Evolutionary conservation across 2,329 filamentous ascomycete species (phyloP), one percentile per base, ranked within the genome.

Genomic region (Penicillium sp.): DNA sequence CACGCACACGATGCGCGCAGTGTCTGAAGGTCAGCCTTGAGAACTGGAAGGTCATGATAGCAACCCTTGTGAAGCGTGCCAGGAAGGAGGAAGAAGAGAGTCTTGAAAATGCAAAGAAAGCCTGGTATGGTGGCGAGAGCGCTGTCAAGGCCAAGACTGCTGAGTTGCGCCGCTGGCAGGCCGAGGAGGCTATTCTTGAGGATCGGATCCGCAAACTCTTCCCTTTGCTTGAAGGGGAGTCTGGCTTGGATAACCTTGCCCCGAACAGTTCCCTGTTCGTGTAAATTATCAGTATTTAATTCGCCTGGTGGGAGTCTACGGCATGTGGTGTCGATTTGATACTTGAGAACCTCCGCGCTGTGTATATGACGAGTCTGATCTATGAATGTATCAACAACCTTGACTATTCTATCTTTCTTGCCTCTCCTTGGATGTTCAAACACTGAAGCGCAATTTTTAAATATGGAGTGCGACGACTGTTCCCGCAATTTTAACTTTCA

Each of bases 41-140:
- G 6, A 95, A 96, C 68, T 96, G 92, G 92, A 81, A 82, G 43
- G 81, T 79, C 26, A 97, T 97, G 88, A 85, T 94, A 18, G 76
- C 78, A 10, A 79, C 80, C 51, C 78, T 95, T 43, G 82, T 77
- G n/a, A 67, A 68, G 2, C 65, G 68, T 33, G 70, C 74, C 6
- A 65, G 71, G 33, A 61, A 64, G 16, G 70, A 74, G 7, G 73
- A 73, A 46, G 53, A 62, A 16, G 67, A 74, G 48, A 68, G 55
- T 39, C 58, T 70, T 9, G 62, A 69, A 21, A 67, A 67, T n/a
- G 65, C 66, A 2, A 61, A 65, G 39, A 58, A 54, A 18, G 59
- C 65, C 13, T 74, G 72, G 72, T 72, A 68, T 42, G 63, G 67
- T 8, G 65, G 67, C 4, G 55, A 64, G 45, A 67, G 64, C 38